Conservation (phyloP, 495 filamentous ascomycete species). For the Penicillium taxi region DNA sequence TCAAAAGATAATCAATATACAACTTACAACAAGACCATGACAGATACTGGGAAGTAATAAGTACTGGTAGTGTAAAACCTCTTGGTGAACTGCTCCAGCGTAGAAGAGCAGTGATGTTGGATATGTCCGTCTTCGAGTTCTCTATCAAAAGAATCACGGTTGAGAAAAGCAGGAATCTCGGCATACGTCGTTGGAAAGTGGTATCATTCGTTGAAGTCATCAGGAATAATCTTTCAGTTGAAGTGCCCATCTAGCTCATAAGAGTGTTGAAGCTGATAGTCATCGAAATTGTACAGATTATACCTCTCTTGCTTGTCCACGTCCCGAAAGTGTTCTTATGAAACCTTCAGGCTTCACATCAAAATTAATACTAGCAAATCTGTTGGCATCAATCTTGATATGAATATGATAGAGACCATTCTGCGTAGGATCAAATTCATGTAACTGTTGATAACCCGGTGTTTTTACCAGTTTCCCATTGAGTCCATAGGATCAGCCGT, state of each 20-base stretch:
- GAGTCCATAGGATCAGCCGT: slow-evolving; percentile 33
- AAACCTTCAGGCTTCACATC: slow-evolving; percentile 36
- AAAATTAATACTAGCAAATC: slow-evolving; percentile 47
- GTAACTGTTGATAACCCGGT: slow-evolving; percentile 41
- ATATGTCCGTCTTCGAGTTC: slow-evolving; percentile 34
- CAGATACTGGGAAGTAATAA: slow-evolving; percentile 39
- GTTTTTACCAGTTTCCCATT: slow-evolving; percentile 52
- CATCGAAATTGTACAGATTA: slow-evolving; percentile 52
- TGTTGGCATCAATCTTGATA: slow-evolving; percentile 42
- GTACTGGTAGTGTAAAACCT: slow-evolving; percentile 33
- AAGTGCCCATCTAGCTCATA: slow-evolving; percentile 42
- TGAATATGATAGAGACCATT: slow-evolving; percentile 40
- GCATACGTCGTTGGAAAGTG: slow-evolving; percentile 46
- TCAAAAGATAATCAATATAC: slow-evolving; percentile 9
- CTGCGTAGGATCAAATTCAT: slow-evolving; percentile 43
- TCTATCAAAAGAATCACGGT: slow-evolving; percentile 39
- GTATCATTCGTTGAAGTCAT: slow-evolving; percentile 66
- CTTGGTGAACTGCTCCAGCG: slow-evolving; percentile 29
- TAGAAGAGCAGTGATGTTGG: slow-evolving; percentile 36
- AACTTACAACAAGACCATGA: slow-evolving; percentile 42
- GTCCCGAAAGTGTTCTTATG: slow-evolving; percentile 37
- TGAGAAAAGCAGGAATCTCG: slow-evolving; percentile 36
- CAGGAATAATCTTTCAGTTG: slow-evolving; percentile 51
- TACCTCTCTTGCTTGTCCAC: slow-evolving; percentile 39
- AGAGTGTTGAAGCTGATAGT: slow-evolving; percentile 47